phyloP scores from a whole-genome alignment of 495 filamentous ascomycete genomes.

The Hyaloscypha bicolor region DNA sequence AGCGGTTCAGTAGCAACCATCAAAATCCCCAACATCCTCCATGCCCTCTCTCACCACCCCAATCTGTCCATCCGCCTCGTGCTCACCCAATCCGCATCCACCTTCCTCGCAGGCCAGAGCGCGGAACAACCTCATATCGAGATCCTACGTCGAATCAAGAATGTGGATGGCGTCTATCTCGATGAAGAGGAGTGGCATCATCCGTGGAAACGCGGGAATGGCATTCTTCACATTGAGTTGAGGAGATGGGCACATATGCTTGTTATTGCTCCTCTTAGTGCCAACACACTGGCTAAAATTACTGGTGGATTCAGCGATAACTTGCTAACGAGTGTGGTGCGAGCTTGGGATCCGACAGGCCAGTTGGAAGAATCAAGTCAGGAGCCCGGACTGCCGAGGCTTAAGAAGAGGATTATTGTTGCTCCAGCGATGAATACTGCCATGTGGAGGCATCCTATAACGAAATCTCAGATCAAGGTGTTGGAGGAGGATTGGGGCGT shows the following conservation, averaged over 20 bases:
- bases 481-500: slow-evolving; percentile 75
- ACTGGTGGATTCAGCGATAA: slow-evolving; percentile 66
- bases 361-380: slow-evolving; percentile 45
- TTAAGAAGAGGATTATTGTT: slow-evolving; percentile 31
- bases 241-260: slow-evolving; percentile 79
- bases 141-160: slow-evolving; percentile 48
- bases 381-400: neutral
- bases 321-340: slow-evolving; percentile 69
- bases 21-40: slow-evolving; percentile 77
- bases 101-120: slow-evolving; percentile 72
- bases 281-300: slow-evolving; percentile 83
- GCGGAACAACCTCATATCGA: slow-evolving; percentile 66
- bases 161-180: slow-evolving; percentile 72
- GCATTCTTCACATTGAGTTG: slow-evolving; percentile 85
- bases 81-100: slow-evolving; percentile 68
- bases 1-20: slow-evolving; percentile 83
- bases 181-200: slow-evolving; percentile 82
- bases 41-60: slow-evolving; percentile 54
- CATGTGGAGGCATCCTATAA: slow-evolving; percentile 89
- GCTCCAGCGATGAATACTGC: slow-evolving; percentile 80
- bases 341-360: slow-evolving; percentile 84
- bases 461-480: slow-evolving; percentile 65
- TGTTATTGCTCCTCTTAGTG: slow-evolving; percentile 75
- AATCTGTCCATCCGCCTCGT: slow-evolving; percentile 75
- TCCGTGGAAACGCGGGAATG: slow-evolving; percentile 68